Conservation (phyloP, 2,329 filamentous ascomycete genomes). For the Microdochium paspali region DNA sequence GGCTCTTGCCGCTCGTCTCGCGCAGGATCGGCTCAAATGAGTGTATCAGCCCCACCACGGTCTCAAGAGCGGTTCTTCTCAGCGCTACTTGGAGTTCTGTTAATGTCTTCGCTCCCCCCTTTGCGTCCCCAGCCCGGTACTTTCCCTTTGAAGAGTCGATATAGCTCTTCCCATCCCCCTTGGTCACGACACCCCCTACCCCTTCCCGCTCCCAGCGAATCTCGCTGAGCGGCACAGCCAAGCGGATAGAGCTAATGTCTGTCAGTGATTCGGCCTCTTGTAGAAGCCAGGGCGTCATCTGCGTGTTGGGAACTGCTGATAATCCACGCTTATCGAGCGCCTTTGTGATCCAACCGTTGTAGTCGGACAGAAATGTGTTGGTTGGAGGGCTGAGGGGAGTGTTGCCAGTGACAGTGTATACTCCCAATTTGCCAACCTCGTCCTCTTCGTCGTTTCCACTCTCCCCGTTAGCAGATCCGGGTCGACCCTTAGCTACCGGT, state of each 20-base stretch:
- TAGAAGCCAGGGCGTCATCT: constrained; percentile 67
- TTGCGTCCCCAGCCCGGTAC: constrained; percentile 26
- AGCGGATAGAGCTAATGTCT: constrained; percentile 61
- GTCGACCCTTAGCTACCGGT: constrained; percentile 25
- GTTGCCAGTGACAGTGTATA: constrained; percentile 73
- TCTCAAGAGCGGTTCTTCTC: constrained; percentile 69
- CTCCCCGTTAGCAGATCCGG: constrained; percentile 28
- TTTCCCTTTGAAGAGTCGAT: constrained; percentile 41
- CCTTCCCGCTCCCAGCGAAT: constrained; percentile 80
- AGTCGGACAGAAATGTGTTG: constrained; percentile 74
- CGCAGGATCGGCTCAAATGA: constrained; percentile 74
- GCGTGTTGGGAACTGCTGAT: constrained; percentile 66
- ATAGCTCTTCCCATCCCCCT: constrained; percentile 46
- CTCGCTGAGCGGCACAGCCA: constrained; percentile 81
- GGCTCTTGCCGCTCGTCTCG: constrained; percentile 75
- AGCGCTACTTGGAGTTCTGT: constrained; percentile 63
- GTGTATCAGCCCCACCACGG: constrained; percentile 75
- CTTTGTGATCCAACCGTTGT: constrained; percentile 72
- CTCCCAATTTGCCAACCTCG: constrained; percentile 60
- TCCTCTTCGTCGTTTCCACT: constrained; percentile 49
- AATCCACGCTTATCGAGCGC: constrained; percentile 65
- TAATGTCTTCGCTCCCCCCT: constrained; percentile 39
- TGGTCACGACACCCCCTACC: constrained; percentile 52
- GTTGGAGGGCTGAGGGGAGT: constrained; percentile 74
- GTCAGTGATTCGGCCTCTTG: constrained; percentile 67